Base-by-base conservation (phyloP, 257 asterid genomes). In the Ilex asprella region DNA sequence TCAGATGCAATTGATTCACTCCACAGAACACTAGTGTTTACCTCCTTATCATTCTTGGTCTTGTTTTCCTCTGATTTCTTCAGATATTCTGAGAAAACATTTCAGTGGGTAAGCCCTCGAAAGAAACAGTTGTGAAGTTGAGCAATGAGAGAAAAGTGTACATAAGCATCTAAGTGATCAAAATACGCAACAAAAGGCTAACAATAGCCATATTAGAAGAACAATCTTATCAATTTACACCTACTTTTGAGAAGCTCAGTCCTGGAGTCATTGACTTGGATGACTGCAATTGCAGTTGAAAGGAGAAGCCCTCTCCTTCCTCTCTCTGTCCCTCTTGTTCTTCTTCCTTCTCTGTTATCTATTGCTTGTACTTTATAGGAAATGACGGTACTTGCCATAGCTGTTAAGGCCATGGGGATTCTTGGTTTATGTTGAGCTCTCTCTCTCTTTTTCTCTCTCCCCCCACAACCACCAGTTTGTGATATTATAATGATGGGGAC, bases 31-130 rank as follows among this genome's bases (percentile, higher is more conserved):
- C 46, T 8, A 16, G 35, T 61, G 1, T n/a, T 51, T 29, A 57
- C 98, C 98, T 88, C 97, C 78, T 88, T 84, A 61, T 88, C 98
- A 71, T 91, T 86, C 66, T 77, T 86, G 21, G 61, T 78, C 82
- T 83, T 91, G 86, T 84, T 91, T 61, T 91, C 98, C 71, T 88
- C 80, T 2, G 95, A 81, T 76, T 86, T 91, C 83, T 88, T 80
- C 84, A 91, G 69, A 60, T 81, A 91, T 67, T 78, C 98, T 86
- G 81, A 16, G 55, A 31, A 35, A 50, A 76, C 3, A 52, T 27
- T 52, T 31, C 46, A 63, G 7, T 9, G 3, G 32, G 27, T 43
- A 49, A 52, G 13, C 52, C 44, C 27, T 3, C 41, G 7, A 7
- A 35, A 35, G 8, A 35, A 35, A 7, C 41, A 35, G 41, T 35